Evolutionary conservation across 495 filamentous ascomycete species (phyloP), one percentile per base, ranked within the genome.

Genomic region (Aspergillus campestris): DNA sequence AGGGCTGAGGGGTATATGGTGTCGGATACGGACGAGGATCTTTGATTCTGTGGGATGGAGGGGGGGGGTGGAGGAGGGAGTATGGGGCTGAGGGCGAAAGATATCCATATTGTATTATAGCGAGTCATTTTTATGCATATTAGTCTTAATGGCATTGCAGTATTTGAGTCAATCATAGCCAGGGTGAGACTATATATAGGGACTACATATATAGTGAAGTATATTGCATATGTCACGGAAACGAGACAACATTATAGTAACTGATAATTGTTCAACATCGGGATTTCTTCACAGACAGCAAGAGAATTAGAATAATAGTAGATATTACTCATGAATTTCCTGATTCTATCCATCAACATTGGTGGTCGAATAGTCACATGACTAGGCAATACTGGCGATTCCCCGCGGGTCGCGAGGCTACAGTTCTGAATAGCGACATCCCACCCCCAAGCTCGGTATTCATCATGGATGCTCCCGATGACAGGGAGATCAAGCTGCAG

Each of bases 401-500:
- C 45, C 45, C 50, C 50, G 45, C 49, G 31, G 42, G 9, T 31
- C 42, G 24, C 32, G 31, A 35, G 13, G 29, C 34, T 33, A 34
- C n/a, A 40, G 24, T 34, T 33, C 18, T 24, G 18, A 24, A 24
- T 24, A 24, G 18, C 4, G 18, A 24, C 18, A 24, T 24, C 18
- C 18, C 18, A 24, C 18, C 4, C 18, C 18, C 18, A 24, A 24
- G 18, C 18, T 24, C 18, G 4, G 18, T 24, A 24, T 30, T 29
- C 45, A 49, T 56, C 45, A 75, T 75, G 72, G 70, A 75, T 56
- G 69, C 66, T 34, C 60, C 65, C 2, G 75, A 75, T 14, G 86
- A 88, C 35, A 64, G 73, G 42, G 87, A 90, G 50, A 67, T 88
- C 38, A 80, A 84, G 57, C 74, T 94, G 13, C 84, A 88, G 56